Percentiles rank a stretch among this genome's conserved stretches.
Evolutionary conservation across 2,329 filamentous ascomycete species (phyloP).

Genomic region (Botrytis hyacinthi): DNA sequence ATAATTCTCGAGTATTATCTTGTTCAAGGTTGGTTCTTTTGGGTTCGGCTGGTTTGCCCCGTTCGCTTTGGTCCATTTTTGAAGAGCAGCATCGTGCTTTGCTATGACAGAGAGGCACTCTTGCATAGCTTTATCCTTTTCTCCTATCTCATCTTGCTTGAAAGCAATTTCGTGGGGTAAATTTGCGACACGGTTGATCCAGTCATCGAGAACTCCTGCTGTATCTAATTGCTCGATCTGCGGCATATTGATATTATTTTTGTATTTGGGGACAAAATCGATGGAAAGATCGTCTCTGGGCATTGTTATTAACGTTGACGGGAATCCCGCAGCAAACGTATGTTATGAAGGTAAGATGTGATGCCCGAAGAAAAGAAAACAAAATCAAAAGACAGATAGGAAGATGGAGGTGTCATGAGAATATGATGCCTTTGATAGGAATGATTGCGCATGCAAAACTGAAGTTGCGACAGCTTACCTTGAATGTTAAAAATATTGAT

Average conservation of each 20-base stretch:
- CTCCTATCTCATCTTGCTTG: slow-evolving; percentile 77
- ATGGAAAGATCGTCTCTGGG: slow-evolving; percentile 72
- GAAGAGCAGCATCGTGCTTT: slow-evolving; percentile 70
- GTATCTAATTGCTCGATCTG: slow-evolving; percentile 60
- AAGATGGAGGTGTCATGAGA: neutral
- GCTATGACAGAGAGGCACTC: slow-evolving; percentile 68
- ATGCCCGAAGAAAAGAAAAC: slow-evolving; percentile 12
- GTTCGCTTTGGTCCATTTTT: slow-evolving; percentile 77
- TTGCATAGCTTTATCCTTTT: slow-evolving; percentile 72
- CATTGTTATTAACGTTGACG: slow-evolving; percentile 59
- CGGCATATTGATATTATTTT: slow-evolving; percentile 62
- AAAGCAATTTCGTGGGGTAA: slow-evolving; percentile 80
- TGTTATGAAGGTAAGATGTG: neutral
- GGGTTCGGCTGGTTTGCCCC: slow-evolving; percentile 72
- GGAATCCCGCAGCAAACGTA: slow-evolving; percentile 21
- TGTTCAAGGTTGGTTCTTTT: slow-evolving; percentile 67
- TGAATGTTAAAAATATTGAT: neutral
- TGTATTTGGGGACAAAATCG: slow-evolving; percentile 55
- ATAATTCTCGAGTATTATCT: slow-evolving; percentile 66
- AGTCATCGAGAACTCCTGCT: slow-evolving; percentile 73
- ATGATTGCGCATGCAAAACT: slow-evolving; percentile 15
- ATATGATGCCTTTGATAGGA: slow-evolving; percentile 12
- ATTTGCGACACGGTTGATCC: slow-evolving; percentile 72
- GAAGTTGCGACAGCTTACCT: slow-evolving; percentile 18
- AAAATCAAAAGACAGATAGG: slow-evolving; percentile 8